These are phyloP conservation scores for Colletotrichum siamense DNA, from an alignment of 2,329 filamentous ascomycete species.

Conservation along the genomic window DNA sequence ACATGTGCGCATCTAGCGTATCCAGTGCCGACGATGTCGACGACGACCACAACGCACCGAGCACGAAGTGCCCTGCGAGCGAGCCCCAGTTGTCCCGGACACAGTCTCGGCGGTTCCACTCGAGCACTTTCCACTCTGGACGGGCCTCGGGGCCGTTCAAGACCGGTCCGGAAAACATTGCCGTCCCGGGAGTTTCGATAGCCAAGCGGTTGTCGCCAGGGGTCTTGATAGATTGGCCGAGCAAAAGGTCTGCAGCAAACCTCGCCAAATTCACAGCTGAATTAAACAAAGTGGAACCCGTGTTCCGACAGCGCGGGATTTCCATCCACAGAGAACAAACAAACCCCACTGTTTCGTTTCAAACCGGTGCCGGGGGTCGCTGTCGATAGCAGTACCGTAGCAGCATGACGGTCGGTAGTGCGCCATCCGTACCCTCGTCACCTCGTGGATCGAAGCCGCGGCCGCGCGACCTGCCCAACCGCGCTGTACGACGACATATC, in stretches of 20 bases:
- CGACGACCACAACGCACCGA: neutral
- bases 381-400: neutral
- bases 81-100: neutral
- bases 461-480: neutral
- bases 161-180: neutral
- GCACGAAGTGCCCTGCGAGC: neutral
- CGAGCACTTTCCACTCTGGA: neutral
- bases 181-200: neutral
- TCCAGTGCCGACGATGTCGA: neutral
- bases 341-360: neutral
- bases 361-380: neutral
- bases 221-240: neutral
- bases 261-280: neutral
- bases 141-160: neutral
- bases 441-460: neutral
- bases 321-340: neutral
- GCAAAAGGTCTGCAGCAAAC: neutral
- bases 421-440: neutral
- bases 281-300: neutral
- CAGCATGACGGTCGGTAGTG: neutral
- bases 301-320: neutral
- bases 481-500: neutral
- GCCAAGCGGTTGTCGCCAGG: neutral
- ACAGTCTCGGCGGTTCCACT: neutral
- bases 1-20: neutral